phyloP scores from a whole-genome alignment of 2,329 filamentous ascomycete species.

The Diaporthe australafricana region DNA sequence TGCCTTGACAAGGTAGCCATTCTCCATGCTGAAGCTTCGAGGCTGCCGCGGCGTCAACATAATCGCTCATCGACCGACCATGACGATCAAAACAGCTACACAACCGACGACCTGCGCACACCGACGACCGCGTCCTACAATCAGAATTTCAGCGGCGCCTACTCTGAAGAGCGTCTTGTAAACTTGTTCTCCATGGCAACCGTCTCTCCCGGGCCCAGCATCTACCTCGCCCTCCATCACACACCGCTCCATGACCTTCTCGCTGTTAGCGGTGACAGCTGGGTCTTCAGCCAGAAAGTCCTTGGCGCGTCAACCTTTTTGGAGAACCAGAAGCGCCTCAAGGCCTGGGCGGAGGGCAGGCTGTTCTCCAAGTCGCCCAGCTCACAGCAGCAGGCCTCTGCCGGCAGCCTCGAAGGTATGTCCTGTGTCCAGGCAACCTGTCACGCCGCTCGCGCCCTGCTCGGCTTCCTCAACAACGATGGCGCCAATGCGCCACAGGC shows the following conservation, averaged over 20 bases:
- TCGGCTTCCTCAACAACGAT: constrained; percentile 54
- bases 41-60: constrained; percentile 49
- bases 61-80: constrained; percentile 4
- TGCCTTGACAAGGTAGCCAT: constrained; percentile 55
- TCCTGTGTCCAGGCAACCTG: constrained; percentile 57
- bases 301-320: constrained; percentile 55
- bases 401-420: constrained; percentile 43
- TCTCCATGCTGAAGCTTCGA: constrained; percentile 52
- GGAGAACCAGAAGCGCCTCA: constrained; percentile 60
- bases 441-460: constrained; percentile 64
- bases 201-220: constrained; percentile 53
- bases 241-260: constrained; percentile 70
- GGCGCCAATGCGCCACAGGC: constrained; percentile 40
- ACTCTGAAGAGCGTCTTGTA: constrained; percentile 36
- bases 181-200: constrained; percentile 58
- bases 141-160: constrained; percentile 41
- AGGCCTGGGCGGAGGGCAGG: constrained; percentile 51
- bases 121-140: constrained; percentile 33
- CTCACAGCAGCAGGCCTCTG: constrained; percentile 18
- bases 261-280: constrained; percentile 68
- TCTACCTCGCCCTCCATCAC: constrained; percentile 67
- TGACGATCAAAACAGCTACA: constrained; percentile 2
- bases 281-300: constrained; percentile 68
- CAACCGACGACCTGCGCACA: constrained; percentile 40
- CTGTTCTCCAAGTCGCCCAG: constrained; percentile 12